These are phyloP conservation scores for Phoma sp. DNA, from an alignment of 2,329 filamentous ascomycete species.

Conservation along the genomic window DNA sequence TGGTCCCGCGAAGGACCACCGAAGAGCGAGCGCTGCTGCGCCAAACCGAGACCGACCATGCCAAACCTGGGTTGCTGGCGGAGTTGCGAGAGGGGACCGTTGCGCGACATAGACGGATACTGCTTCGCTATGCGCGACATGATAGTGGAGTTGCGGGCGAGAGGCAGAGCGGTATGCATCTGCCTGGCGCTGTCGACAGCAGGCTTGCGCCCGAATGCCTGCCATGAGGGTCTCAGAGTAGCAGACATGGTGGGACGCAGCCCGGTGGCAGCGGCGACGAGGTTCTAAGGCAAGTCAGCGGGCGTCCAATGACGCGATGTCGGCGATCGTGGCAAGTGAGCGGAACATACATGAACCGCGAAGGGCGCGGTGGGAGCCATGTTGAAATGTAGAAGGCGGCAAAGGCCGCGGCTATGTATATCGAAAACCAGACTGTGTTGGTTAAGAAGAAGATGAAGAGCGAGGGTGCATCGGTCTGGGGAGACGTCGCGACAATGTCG, in stretches of 20 bases:
- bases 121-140: constrained; percentile 35
- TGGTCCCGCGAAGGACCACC: constrained; percentile 61
- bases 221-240: constrained; percentile 45
- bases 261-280: constrained; percentile 48
- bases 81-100: constrained; percentile 39
- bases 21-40: constrained; percentile 54
- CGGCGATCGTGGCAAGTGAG: constrained; percentile 35
- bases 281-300: constrained; percentile 49
- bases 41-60: constrained; percentile 47
- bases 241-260: constrained; percentile 50
- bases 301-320: constrained; percentile 25
- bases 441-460: constrained; percentile 17
- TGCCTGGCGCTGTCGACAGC: constrained; percentile 29
- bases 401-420: constrained; percentile 33
- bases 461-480: constrained; percentile 24
- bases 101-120: constrained; percentile 50
- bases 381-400: constrained; percentile 38
- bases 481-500: constrained; percentile 28
- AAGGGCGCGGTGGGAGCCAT: constrained; percentile 61
- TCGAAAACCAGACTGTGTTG: constrained; percentile 24
- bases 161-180: constrained; percentile 29
- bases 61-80: constrained; percentile 39
- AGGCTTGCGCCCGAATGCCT: constrained; percentile 31
- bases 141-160: constrained; percentile 36
- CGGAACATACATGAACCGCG: constrained; percentile 52